These are phyloP conservation scores for Fusarium caatingaense DNA, from an alignment of 2,329 filamentous ascomycete genomes.

Conservation along the genomic window DNA sequence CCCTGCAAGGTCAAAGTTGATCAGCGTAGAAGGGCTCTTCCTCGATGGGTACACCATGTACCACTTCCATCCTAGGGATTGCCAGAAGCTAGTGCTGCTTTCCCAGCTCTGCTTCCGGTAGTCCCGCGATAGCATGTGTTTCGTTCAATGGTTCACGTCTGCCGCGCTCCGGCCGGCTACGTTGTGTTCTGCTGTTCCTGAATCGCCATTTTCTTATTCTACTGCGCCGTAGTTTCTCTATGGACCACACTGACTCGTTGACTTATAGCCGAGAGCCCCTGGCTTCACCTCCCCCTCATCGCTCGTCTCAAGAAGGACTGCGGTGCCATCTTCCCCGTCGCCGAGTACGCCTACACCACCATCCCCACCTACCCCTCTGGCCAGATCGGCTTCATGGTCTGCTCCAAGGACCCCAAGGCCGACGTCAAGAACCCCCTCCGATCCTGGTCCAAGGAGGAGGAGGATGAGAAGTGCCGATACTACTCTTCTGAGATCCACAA, in stretches of 20 bases:
- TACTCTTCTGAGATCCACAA: constrained; percentile 98
- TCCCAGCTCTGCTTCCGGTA: constrained; percentile 53
- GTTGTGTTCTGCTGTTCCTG: constrained; percentile 37
- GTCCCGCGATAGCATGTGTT: constrained; percentile 49
- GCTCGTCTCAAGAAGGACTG: constrained; percentile 95
- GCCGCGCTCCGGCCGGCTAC: constrained; percentile 10
- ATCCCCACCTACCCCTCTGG: constrained; percentile 99
- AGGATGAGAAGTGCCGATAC: constrained; percentile 93
- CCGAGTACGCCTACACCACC: constrained; percentile 98
- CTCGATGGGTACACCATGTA: constrained; percentile 45
- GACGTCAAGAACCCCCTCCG: constrained; percentile 89
- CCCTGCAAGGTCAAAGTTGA: constrained; percentile 38
- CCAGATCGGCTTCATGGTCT: constrained; percentile 99
- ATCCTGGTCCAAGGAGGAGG: constrained; percentile 84
- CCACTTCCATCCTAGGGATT: constrained; percentile 49
- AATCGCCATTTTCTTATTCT: constrained; percentile 32
- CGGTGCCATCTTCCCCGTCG: constrained; percentile 95
- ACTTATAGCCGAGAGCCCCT: constrained; percentile 92
- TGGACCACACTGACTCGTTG: constrained; percentile 35
- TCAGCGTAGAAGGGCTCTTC: constrained; percentile 24
- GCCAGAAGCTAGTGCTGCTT: constrained; percentile 56
- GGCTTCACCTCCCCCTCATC: constrained; percentile 96
- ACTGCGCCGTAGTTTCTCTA: constrained; percentile 16
- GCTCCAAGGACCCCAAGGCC: constrained; percentile 89
- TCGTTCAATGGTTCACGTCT: constrained; percentile 27